Base-by-base conservation (phyloP, 2,329 filamentous ascomycete genomes). In the Metarhizium sp. region DNA sequence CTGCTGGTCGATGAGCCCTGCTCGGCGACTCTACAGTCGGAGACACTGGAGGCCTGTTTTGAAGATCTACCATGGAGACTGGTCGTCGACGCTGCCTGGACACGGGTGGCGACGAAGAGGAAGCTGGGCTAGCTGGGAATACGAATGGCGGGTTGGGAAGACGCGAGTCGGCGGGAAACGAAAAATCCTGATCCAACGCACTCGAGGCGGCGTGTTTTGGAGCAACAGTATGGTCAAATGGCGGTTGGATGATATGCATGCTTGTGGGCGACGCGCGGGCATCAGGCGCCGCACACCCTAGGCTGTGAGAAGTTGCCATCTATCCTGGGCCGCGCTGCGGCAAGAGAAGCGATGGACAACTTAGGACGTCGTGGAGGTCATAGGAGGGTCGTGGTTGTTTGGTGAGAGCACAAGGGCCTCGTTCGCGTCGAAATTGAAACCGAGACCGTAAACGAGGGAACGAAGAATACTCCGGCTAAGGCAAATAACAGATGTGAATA, bases 131-230 rank as follows among this genome's bases (percentile, higher is more conserved):
- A 25, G 74, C 69, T 1, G 84, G 85, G 62, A 87, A 87, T 56
- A 83, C 76, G 63, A 87, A 87, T 6, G 78, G 78, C 34, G 85
- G 84, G 53, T 87, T 87, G 50, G 83, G 82, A 52, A 74, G 75
- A 53, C 79, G 78, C 10, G 61, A 48, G 34, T 62, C 58, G 51
- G 56, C 52, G 13, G 51, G 45, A 20, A 40, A 32, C 30, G 49
- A 32, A 11, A 6, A 29, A 14, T 36, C 43, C 10, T 47, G 36
- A 7, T 36, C 51, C 18, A n/a, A 5, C 8, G 16, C 42, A 20
- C 36, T 42, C n/a, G 34, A 13, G n/a, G 32, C 18, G 52, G 42
- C 14, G 14, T 34, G 20, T 6, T 29, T 16, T 30, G 45, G 16
- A 14, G 25, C 25, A 48, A 34, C 38, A 45, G 49, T 49, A 18